A percentile compares a stretch with the other conserved stretches of the same genome.
Evolutionary conservation across 2,329 filamentous ascomycete genomes (phyloP).

Genomic region (Atkinsonella hypoxylon): DNA sequence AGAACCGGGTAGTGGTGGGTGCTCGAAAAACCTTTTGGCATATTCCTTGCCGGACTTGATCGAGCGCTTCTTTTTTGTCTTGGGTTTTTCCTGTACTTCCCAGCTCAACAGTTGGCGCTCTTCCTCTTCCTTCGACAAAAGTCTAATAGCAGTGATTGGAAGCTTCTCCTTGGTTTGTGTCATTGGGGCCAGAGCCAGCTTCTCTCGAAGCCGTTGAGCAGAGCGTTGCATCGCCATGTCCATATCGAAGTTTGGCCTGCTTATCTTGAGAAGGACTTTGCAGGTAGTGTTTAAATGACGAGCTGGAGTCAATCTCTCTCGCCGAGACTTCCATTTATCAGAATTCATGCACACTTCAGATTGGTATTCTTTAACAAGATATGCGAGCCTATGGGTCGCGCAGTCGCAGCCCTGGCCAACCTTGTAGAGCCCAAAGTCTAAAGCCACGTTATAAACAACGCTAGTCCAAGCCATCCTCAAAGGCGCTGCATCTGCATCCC

Average conservation of each 20-base stretch:
- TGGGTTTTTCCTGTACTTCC: conserved; percentile 43
- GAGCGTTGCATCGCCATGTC: conserved; percentile 5
- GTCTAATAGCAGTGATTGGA: conserved; percentile 19
- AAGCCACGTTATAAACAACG: too few relatives aligned
- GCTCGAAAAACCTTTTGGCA: conserved; percentile 18
- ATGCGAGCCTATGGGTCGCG: too few relatives aligned
- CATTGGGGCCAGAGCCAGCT: conserved; percentile 5
- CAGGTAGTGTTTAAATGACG: too few relatives aligned
- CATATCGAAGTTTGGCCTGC: conserved; percentile 1
- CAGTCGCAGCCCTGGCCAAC: too few relatives aligned
- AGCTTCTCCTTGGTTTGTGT: conserved; percentile 11
- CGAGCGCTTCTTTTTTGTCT: conserved; percentile 24
- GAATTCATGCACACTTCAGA: too few relatives aligned
- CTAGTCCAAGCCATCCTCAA: too few relatives aligned
- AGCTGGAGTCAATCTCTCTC: too few relatives aligned
- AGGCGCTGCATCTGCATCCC: too few relatives aligned
- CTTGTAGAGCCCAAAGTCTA: too few relatives aligned
- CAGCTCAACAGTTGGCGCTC: conserved; percentile 48
- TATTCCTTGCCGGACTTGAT: conserved; percentile 14
- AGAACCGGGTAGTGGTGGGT: conserved; percentile 16
- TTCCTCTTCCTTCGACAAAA: conserved; percentile 18
- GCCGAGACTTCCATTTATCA: too few relatives aligned
- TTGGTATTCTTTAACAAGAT: too few relatives aligned
- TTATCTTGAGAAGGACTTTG: conserved; percentile 1
- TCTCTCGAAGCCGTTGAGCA: not conserved